Conservation (phyloP, 2,329 filamentous ascomycete genomes). For the Aspergillus fructus region DNA sequence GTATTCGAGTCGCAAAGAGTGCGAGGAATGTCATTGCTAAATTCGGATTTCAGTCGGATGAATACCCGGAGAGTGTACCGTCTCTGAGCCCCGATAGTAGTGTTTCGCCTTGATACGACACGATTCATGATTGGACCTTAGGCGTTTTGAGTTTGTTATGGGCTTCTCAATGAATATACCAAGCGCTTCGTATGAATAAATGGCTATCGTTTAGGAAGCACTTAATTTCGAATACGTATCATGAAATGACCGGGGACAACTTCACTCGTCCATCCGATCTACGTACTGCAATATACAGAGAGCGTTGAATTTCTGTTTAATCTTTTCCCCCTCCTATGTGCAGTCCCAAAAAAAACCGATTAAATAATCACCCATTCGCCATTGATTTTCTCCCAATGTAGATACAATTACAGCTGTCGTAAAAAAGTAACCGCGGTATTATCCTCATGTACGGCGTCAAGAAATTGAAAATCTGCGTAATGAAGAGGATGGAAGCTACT, state of each 20-base stretch:
- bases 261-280: neutral
- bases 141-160: neutral
- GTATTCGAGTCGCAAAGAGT: slow-evolving; percentile 34
- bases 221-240: neutral
- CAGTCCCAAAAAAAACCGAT: neutral
- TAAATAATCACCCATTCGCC: neutral
- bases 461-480: slow-evolving; percentile 6
- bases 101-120: neutral
- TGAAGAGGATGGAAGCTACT: slow-evolving; percentile 25
- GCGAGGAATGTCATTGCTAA: slow-evolving; percentile 34
- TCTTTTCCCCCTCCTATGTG: neutral
- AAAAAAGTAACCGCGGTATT: slow-evolving; percentile 9
- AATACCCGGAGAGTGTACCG: slow-evolving; percentile 29
- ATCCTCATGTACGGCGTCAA: slow-evolving; percentile 1
- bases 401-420: slow-evolving; percentile 4
- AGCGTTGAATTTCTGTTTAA: neutral
- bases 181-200: neutral
- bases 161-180: neutral
- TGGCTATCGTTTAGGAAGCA: neutral
- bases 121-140: neutral
- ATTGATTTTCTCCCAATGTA: neutral
- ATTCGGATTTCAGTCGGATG: slow-evolving; percentile 35
- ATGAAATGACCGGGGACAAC: neutral
- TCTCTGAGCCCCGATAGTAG: neutral
- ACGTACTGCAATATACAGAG: neutral